phyloP scores from a whole-genome alignment of 306 rosid genomes.

The Casuarina cunninghamiana region DNA sequence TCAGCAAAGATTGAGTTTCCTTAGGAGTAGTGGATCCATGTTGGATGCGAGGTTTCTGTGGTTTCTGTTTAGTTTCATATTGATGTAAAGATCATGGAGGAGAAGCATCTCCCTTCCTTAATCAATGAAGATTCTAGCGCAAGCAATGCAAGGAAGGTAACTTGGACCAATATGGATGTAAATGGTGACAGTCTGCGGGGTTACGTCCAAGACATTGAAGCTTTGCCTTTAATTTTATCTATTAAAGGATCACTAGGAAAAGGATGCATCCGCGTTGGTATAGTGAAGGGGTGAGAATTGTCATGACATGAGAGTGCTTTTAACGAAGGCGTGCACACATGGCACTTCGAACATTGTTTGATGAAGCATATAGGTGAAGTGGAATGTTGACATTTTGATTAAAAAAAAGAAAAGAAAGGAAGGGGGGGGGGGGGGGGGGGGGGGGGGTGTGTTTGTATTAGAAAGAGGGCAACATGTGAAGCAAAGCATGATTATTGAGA shows the following conservation, averaged over 20 bases:
- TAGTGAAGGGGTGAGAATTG: too few species aligned
- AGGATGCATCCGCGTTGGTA: constrained; percentile 32
- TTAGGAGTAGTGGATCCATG: constrained; percentile 79
- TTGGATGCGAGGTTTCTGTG: constrained; percentile 86
- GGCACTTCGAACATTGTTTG: too few species aligned
- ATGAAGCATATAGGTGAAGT: too few species aligned
- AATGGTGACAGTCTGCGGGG: constrained; percentile 51
- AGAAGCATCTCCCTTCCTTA: constrained; percentile 42
- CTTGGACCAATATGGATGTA: constrained; percentile 58
- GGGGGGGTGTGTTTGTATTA: too few species aligned
- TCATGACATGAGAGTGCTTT: too few species aligned
- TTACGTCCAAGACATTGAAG: constrained; percentile 63
- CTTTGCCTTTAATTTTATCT: constrained; percentile 42
- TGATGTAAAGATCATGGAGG: constrained; percentile 65
- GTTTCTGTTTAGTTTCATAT: constrained; percentile 57
- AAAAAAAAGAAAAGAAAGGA: too few species aligned
- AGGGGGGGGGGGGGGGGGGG: too few species aligned
- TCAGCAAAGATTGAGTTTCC: constrained; percentile 58
- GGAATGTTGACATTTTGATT: too few species aligned
- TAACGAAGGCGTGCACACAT: too few species aligned
- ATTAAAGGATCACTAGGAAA: constrained; percentile 45
- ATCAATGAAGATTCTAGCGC: constrained; percentile 36
- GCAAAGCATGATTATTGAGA: too few species aligned
- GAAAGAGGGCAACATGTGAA: too few species aligned
- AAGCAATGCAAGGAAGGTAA: constrained; percentile 36